phyloP scores from a whole-genome alignment of 2,329 filamentous ascomycete genomes.

The Macrophomina phaseolina region DNA sequence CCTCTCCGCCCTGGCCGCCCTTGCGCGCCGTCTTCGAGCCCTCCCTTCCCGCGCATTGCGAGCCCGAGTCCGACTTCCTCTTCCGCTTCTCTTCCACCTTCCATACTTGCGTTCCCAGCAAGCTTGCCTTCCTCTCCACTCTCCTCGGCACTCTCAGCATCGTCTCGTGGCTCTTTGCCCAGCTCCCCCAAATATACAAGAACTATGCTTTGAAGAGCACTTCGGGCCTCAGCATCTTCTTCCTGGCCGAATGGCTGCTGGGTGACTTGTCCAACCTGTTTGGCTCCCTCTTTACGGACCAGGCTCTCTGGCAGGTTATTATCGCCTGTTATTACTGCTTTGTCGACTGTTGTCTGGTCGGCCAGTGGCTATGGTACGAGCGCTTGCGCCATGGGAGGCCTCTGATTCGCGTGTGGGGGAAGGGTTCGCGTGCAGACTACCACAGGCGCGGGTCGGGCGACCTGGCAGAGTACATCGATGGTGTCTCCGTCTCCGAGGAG shows the following conservation, averaged over 20 bases:
- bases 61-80: slow-evolving; percentile 64
- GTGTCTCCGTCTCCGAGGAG: slow-evolving; percentile 28
- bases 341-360: slow-evolving; percentile 66
- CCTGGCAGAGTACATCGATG: slow-evolving; percentile 40
- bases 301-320: slow-evolving; percentile 70
- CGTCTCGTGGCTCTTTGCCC: slow-evolving; percentile 71
- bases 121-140: slow-evolving; percentile 66
- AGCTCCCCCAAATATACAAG: slow-evolving; percentile 72
- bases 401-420: slow-evolving; percentile 32
- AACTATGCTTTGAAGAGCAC: slow-evolving; percentile 69
- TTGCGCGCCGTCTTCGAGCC: slow-evolving; percentile 37
- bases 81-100: slow-evolving; percentile 63
- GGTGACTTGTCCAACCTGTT: slow-evolving; percentile 68
- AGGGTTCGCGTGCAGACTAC: slow-evolving; percentile 29
- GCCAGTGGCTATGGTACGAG: slow-evolving; percentile 71
- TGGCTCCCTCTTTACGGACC: slow-evolving; percentile 66
- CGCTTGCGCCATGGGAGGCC: slow-evolving; percentile 58
- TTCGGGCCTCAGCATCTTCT: slow-evolving; percentile 68
- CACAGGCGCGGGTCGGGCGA: slow-evolving; percentile 34
- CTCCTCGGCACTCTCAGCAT: slow-evolving; percentile 67
- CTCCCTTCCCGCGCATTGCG: slow-evolving; percentile 63
- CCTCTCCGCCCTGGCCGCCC: slow-evolving; percentile 16
- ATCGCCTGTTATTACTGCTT: slow-evolving; percentile 70
- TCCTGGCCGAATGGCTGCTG: slow-evolving; percentile 69
- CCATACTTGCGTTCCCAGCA: slow-evolving; percentile 68